Conservation (phyloP, 2,329 filamentous ascomycete species). For the Verticillium alfalfae region DNA sequence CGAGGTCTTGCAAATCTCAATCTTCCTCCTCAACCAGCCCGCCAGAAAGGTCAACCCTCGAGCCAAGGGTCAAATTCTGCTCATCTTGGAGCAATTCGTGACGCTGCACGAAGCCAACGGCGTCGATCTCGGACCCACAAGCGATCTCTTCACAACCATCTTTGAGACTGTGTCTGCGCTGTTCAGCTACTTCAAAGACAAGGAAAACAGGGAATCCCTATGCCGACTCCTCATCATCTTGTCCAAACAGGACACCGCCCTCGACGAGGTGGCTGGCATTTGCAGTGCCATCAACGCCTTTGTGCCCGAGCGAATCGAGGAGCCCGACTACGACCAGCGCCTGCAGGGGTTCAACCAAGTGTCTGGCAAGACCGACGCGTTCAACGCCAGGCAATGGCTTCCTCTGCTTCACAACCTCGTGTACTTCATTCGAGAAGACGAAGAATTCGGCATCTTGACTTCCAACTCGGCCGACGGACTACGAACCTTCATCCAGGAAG, state of each 20-base stretch:
- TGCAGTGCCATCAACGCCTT: constrained; percentile 81
- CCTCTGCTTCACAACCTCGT: constrained; percentile 86
- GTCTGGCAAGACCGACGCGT: constrained; percentile 52
- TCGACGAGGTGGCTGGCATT: constrained; percentile 60
- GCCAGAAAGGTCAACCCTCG: constrained; percentile 74
- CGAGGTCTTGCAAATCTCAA: constrained; percentile 74
- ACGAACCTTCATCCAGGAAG: constrained; percentile 68
- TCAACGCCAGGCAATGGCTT: constrained; percentile 73
- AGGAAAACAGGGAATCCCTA: constrained; percentile 67
- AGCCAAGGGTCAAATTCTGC: constrained; percentile 74
- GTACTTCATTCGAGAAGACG: constrained; percentile 78
- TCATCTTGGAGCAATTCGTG: constrained; percentile 77
- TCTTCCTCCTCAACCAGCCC: constrained; percentile 80
- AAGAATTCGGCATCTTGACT: constrained; percentile 79
- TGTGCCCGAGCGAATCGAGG: constrained; percentile 65
- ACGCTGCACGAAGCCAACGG: constrained; percentile 54
- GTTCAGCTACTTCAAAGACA: constrained; percentile 87
- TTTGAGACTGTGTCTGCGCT: constrained; percentile 73
- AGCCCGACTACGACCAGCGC: constrained; percentile 82
- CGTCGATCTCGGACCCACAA: constrained; percentile 8
- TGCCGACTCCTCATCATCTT: constrained; percentile 69
- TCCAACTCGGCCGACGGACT: constrained; percentile 77
- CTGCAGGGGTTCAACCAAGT: constrained; percentile 71
- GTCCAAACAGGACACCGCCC: constrained; percentile 54
- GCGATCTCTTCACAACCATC: constrained; percentile 52